Evolutionary conservation across 148 eudicot species (phyloP), one percentile per base, ranked within the genome.

Genomic region (Vaccinium myrtillus): DNA sequence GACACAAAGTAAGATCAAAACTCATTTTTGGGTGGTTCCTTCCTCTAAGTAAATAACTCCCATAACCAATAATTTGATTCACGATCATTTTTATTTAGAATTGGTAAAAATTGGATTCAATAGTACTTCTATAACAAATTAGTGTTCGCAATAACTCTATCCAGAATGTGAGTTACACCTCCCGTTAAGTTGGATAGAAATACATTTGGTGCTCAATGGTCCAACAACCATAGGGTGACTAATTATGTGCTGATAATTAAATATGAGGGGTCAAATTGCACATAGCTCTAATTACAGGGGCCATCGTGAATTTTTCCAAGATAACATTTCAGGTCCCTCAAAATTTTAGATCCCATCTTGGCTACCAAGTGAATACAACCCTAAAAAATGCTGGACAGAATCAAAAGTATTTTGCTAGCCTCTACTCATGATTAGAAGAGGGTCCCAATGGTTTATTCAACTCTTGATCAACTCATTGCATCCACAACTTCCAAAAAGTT

Each of bases 341-440:
- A 39, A 39, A 39, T 39, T 2, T 1, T 58, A 5, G 65, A 6
- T 58, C 21, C 21, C 1, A n/a, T 9, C 81, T 32, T 53, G 81
- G 65, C 3, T 48, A 78, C 55, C 9, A 8, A 48, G 32, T 25
- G 78, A 75, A 75, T 46, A 75, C 23, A 23, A 74, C 85, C 85
- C 36, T 21, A 30, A 55, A 76, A 76, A 83, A 48, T 59, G 81
- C 8, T 78, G 32, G 11, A 53, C 39, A 53, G 43, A 70, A 54
- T 54, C 36, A 84, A 65, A 61, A 77, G 49, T 59, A 77, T 84
- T 48, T 67, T 53, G 27, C 13, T 78, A 18, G 39, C 63, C 67
- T 51, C 49, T 19, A 77, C 70, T 80, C 82, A 84, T 84, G 82
- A 67, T 78, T 84, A 84, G 82, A 18, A 61, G 46, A 65, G 65